These are phyloP conservation scores for Agroathelia rolfsii DNA, from an alignment of 1,284 basidiomycete genomes.

Conservation along the genomic window DNA sequence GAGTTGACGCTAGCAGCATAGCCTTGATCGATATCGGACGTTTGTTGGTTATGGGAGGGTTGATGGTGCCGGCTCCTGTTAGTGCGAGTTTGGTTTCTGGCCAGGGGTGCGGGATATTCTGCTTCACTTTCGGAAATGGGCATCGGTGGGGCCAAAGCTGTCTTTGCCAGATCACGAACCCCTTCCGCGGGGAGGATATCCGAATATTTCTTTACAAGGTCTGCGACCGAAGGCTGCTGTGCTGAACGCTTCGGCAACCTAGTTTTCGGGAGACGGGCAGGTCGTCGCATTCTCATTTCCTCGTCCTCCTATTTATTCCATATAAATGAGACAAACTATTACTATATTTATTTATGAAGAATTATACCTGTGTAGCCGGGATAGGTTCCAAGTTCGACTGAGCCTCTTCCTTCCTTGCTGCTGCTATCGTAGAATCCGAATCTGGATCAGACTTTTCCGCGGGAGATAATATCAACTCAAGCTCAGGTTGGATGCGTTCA, in stretches of 20 bases:
- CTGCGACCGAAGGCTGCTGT: slow-evolving; percentile 65
- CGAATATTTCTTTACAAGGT: slow-evolving; percentile 78
- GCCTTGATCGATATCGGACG: slow-evolving; percentile 80
- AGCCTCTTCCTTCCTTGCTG: slow-evolving; percentile 33
- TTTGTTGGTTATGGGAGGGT: slow-evolving; percentile 44
- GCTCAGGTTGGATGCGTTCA: too few species aligned
- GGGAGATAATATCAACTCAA: slow-evolving; percentile 7
- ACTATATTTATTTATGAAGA: background rate
- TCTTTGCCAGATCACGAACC: slow-evolving; percentile 57
- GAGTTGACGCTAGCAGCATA: slow-evolving; percentile 85
- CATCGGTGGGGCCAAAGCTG: slow-evolving; percentile 48
- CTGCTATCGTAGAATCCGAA: slow-evolving; percentile 89
- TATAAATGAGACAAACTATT: slow-evolving; percentile 8
- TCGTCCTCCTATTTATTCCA: slow-evolving; percentile 16
- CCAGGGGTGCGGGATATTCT: slow-evolving; percentile 35
- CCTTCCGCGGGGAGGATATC: slow-evolving; percentile 65
- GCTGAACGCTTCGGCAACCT: slow-evolving; percentile 58
- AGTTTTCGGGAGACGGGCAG: slow-evolving; percentile 34
- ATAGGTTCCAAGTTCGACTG: slow-evolving; percentile 17
- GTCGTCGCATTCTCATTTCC: slow-evolving; percentile 9
- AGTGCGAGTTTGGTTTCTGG: slow-evolving; percentile 28
- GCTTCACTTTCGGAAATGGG: slow-evolving; percentile 64
- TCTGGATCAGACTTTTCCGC: slow-evolving; percentile 47
- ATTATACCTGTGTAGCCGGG: slow-evolving; percentile 18
- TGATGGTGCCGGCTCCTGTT: slow-evolving; percentile 38